Conservation (phyloP, 257 asterid species). For the Jacaranda copaia region DNA sequence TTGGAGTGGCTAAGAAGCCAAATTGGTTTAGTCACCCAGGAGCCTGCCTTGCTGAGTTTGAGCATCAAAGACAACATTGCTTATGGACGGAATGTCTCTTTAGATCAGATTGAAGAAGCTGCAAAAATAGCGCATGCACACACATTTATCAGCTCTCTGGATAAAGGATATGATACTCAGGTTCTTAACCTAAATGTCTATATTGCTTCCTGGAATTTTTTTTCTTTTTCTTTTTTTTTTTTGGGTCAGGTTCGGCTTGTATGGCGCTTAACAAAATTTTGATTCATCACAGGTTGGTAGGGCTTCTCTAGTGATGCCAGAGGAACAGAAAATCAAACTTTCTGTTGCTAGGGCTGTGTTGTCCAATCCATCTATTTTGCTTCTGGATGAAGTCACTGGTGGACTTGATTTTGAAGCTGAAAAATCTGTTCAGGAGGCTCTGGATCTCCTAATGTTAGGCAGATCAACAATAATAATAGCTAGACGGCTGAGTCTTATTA, state of each 20-base stretch:
- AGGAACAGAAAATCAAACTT: constrained; percentile 96
- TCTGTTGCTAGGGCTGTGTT: constrained; percentile 98
- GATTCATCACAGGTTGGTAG: constrained; percentile 76
- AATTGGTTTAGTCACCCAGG: constrained; percentile 98
- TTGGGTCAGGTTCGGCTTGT: not conserved
- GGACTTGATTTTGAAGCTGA: constrained; percentile 99
- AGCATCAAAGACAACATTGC: constrained; percentile 96
- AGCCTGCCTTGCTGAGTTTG: constrained; percentile 96
- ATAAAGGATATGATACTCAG: constrained; percentile 95
- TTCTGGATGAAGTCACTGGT: constrained; percentile 98
- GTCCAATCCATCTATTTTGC: constrained; percentile 91
- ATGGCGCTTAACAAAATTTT: constrained; percentile 32
- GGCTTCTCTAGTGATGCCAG: constrained; percentile 84
- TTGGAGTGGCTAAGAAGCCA: constrained; percentile 98
- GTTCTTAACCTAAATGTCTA: constrained; percentile 46
- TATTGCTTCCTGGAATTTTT: constrained; percentile 28
- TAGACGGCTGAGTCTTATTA: constrained; percentile 89
- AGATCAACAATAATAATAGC: constrained; percentile 98
- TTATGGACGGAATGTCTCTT: constrained; percentile 89
- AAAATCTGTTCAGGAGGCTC: constrained; percentile 92
- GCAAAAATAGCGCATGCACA: constrained; percentile 99
- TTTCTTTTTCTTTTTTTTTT: not conserved
- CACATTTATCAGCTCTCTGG: constrained; percentile 93
- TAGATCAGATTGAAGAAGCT: constrained; percentile 98
- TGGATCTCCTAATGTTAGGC: constrained; percentile 97